Percentiles rank a stretch among this genome's conserved stretches.
These are phyloP conservation scores for Volvox africanus DNA, from an alignment of 139 green algal species.

Conservation along the genomic window DNA sequence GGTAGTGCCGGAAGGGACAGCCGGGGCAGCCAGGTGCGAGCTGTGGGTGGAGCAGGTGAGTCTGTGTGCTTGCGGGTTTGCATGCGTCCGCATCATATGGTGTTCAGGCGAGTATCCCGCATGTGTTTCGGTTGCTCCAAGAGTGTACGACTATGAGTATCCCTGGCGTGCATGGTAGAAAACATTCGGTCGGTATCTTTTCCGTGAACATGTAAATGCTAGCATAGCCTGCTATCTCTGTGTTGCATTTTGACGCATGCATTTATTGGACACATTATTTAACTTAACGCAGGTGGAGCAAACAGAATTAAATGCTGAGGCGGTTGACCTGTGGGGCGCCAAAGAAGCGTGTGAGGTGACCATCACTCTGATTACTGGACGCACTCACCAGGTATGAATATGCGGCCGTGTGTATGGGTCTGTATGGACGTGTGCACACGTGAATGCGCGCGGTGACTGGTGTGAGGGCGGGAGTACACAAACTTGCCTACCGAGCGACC, in stretches of 20 bases:
- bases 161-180: neutral
- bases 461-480: too few relatives aligned
- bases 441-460: too few relatives aligned
- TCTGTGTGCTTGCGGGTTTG: neutral
- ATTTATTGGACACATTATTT: neutral
- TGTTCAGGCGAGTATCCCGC: neutral
- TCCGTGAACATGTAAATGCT: too few relatives aligned
- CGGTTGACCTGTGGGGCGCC: slow-evolving; percentile 51
- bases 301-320: slow-evolving; percentile 41
- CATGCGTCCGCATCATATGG: neutral
- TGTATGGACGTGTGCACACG: too few relatives aligned
- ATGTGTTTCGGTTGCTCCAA: neutral
- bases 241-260: neutral
- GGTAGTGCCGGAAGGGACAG: slow-evolving; percentile 43
- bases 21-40: slow-evolving; percentile 51
- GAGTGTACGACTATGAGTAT: neutral
- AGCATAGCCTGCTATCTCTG: too few relatives aligned
- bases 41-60: slow-evolving; percentile 68
- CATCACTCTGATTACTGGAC: slow-evolving; percentile 81
- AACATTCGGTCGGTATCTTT: too few relatives aligned
- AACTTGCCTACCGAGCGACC: too few relatives aligned
- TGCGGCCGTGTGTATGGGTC: too few relatives aligned
- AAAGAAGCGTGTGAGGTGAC: slow-evolving; percentile 66
- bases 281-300: slow-evolving; percentile 43
- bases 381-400: slow-evolving; percentile 84